Conservation (phyloP, 768 basidiomycete species). For the Boletus edulis region DNA sequence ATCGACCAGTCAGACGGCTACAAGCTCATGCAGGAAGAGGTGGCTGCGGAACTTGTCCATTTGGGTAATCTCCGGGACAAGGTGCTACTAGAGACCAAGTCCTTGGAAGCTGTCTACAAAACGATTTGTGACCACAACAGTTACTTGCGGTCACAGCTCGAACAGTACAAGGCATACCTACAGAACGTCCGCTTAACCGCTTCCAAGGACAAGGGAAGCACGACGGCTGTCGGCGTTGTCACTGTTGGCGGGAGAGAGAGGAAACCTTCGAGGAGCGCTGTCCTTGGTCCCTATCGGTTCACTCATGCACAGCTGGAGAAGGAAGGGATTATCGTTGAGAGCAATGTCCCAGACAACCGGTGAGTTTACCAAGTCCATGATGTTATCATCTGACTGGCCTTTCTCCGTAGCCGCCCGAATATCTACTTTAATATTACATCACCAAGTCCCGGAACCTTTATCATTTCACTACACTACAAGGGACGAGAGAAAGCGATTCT, state of each 20-base stretch:
- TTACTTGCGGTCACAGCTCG: conserved; percentile 92
- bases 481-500: conserved; percentile 98
- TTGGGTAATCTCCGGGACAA: conserved; percentile 96
- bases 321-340: conserved; percentile 98
- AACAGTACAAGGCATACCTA: conserved; percentile 99
- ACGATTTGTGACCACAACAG: conserved; percentile 99
- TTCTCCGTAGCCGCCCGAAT: conserved; percentile 73
- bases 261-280: conserved; percentile 80
- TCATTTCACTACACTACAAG: conserved; percentile 98
- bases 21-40: conserved; percentile 97
- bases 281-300: conserved; percentile 94
- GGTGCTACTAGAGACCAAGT: conserved; percentile 87
- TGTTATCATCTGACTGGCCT: neutral
- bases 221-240: conserved; percentile 90
- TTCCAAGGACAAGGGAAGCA: conserved; percentile 83
- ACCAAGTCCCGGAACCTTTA: conserved; percentile 96
- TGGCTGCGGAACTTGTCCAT: conserved; percentile 91
- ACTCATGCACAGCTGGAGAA: conserved; percentile 98
- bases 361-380: conserved; percentile 32
- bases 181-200: conserved; percentile 94
- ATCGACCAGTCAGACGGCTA: conserved; percentile 82
- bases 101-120: conserved; percentile 96
- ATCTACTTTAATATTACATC: conserved; percentile 99
- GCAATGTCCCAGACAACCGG: conserved; percentile 98
- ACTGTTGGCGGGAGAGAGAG: conserved; percentile 97